phyloP scores from a whole-genome alignment of 1,284 basidiomycete species.

The Wolfiporia cocos region DNA sequence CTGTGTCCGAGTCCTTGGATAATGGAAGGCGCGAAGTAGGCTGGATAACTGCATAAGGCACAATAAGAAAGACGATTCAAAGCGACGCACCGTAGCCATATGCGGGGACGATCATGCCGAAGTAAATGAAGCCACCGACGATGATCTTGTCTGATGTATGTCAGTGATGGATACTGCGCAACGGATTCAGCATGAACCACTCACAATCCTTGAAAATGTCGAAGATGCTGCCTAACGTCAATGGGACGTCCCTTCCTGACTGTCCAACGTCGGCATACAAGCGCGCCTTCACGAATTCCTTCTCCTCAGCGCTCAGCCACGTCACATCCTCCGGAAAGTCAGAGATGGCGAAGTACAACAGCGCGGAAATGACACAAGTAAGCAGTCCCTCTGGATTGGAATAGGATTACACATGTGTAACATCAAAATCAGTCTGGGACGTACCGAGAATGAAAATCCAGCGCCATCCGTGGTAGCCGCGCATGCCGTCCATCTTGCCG shows the following conservation, averaged over 20 bases:
- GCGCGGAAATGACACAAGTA: constrained; percentile 25
- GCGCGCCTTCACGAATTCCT: constrained; percentile 24
- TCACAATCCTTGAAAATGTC: constrained; percentile 22
- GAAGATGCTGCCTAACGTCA: constrained; percentile 16
- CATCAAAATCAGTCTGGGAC: constrained; percentile 18
- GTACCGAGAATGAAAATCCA: constrained; percentile 39
- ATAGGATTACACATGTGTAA: constrained; percentile 1
- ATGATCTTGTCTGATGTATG: constrained; percentile 22
- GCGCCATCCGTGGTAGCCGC: constrained; percentile 27
- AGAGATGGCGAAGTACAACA: constrained; percentile 24
- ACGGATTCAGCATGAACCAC: not conserved
- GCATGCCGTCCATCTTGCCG: constrained; percentile 29
- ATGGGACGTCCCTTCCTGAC: constrained; percentile 17
- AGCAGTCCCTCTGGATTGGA: constrained; percentile 26
- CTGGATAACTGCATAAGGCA: constrained; percentile 6
- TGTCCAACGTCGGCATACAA: constrained; percentile 25
- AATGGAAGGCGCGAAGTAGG: constrained; percentile 29
- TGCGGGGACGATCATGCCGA: constrained; percentile 26
- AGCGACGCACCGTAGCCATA: constrained; percentile 22
- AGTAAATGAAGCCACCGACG: constrained; percentile 27
- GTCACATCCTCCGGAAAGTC: constrained; percentile 26
- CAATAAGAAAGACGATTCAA: not conserved
- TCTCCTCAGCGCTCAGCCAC: constrained; percentile 24
- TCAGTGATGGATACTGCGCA: not conserved
- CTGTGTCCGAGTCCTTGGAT: constrained; percentile 36